phyloP scores from a whole-genome alignment of 495 filamentous ascomycete genomes.

The Talaromyces adpressus region DNA sequence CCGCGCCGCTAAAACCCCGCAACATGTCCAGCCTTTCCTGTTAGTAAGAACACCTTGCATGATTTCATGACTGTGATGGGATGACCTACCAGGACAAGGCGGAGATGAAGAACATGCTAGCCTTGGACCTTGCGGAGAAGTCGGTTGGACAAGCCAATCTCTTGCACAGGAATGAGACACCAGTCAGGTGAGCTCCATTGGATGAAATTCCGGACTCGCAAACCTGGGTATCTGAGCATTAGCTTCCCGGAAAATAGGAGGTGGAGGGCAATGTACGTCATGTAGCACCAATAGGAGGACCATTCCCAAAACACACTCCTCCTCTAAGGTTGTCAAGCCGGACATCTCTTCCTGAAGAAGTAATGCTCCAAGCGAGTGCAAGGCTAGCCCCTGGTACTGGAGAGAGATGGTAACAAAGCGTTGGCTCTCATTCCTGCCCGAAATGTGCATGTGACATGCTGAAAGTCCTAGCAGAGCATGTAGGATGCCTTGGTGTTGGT shows the following conservation, averaged over 20 bases:
- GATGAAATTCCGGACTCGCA: slow-evolving; percentile 11
- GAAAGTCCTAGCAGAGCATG: not conserved
- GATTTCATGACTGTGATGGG: not conserved
- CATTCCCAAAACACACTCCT: slow-evolving; percentile 3
- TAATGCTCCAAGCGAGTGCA: slow-evolving; percentile 8
- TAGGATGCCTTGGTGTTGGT: slow-evolving; percentile 1
- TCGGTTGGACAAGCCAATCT: not conserved
- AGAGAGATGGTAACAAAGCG: not conserved
- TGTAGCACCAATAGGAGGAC: slow-evolving; percentile 4
- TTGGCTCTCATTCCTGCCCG: not conserved
- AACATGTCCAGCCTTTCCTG: too few relatives aligned
- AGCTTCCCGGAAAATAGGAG: too few relatives aligned
- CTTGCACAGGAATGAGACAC: not conserved
- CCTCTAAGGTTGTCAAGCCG: not conserved
- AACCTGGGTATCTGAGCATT: not conserved
- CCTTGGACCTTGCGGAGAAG: not conserved
- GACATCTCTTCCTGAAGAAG: slow-evolving; percentile 7
- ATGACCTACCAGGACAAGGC: slow-evolving; percentile 3
- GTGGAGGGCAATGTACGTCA: slow-evolving; percentile 5
- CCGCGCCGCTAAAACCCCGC: too few relatives aligned
- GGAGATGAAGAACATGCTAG: slow-evolving; percentile 4
- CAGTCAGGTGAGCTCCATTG: slow-evolving; percentile 8
- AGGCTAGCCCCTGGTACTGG: slow-evolving; percentile 6
- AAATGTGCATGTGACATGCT: not conserved
- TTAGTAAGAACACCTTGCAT: too few relatives aligned